These are phyloP conservation scores for Backusella sp. DNA, from an alignment of 192 early-diverging fungal genomes.

Conservation along the genomic window DNA sequence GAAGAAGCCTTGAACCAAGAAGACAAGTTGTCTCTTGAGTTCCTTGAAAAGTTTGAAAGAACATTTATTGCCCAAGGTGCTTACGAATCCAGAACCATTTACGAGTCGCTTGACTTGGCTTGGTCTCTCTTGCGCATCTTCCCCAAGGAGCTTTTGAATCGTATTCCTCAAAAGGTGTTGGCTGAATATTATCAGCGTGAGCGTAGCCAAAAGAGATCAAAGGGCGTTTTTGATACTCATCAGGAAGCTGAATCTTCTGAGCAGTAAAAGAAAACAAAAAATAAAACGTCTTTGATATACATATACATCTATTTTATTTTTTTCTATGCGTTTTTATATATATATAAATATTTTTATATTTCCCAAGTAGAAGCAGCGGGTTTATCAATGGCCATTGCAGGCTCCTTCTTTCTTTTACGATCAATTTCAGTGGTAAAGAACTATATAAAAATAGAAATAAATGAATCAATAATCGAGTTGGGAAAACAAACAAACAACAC, in stretches of 20 bases:
- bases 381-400: constrained; percentile 58
- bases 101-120: constrained; percentile 95
- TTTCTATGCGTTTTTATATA: background rate
- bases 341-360: constrained; percentile 7
- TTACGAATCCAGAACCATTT: constrained; percentile 96
- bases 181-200: constrained; percentile 93
- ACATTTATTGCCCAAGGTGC: constrained; percentile 95
- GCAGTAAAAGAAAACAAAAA: background rate
- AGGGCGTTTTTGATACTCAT: constrained; percentile 42
- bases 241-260: constrained; percentile 15
- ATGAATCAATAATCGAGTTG: background rate
- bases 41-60: constrained; percentile 99
- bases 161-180: constrained; percentile 94
- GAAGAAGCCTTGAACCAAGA: constrained; percentile 98
- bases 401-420: constrained; percentile 56
- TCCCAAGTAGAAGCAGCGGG: constrained; percentile 36
- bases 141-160: constrained; percentile 99
- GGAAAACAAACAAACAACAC: background rate
- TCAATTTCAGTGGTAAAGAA: constrained; percentile 67
- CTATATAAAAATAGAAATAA: constrained; percentile 10
- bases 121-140: constrained; percentile 99
- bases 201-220: constrained; percentile 51
- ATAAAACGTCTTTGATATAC: background rate
- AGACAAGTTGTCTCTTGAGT: constrained; percentile 96
- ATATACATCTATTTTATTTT: background rate